These are phyloP conservation scores for Fusarium sp. DNA, from an alignment of 2,329 filamentous ascomycete genomes.

Conservation along the genomic window DNA sequence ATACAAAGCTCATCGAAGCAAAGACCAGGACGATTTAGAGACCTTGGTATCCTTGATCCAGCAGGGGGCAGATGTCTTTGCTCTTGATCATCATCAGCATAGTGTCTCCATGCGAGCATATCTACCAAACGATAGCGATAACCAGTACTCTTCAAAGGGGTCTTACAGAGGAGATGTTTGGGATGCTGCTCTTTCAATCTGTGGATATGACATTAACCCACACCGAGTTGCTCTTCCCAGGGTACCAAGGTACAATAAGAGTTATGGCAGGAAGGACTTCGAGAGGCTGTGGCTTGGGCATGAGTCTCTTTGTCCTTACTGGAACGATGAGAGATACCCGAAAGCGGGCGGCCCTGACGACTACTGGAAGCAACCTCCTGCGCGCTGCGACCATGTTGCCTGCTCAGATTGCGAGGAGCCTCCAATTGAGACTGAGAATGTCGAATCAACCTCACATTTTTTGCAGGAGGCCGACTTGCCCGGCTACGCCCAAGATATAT, in stretches of 20 bases:
- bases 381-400: constrained; percentile 9
- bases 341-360: background rate
- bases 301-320: constrained; percentile 31
- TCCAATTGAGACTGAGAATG: too few species aligned
- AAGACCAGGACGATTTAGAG: constrained; percentile 2
- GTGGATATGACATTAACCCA: constrained; percentile 2
- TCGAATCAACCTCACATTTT: background rate
- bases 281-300: constrained; percentile 27
- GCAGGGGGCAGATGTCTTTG: background rate
- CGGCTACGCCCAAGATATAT: background rate
- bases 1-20: constrained; percentile 4
- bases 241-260: constrained; percentile 14
- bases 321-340: constrained; percentile 22
- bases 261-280: constrained; percentile 27
- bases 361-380: constrained; percentile 20
- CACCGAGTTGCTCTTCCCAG: constrained; percentile 13
- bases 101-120: constrained; percentile 15
- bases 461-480: background rate
- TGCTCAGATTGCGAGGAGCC: constrained; percentile 14
- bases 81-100: constrained; percentile 9
- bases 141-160: constrained; percentile 15
- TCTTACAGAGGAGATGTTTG: constrained; percentile 35
- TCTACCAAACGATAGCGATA: constrained; percentile 12
- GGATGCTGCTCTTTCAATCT: constrained; percentile 25
- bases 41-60: background rate